Evolutionary conservation across 306 rosid species (phyloP).

Genomic region (Cucurbita moschata): DNA sequence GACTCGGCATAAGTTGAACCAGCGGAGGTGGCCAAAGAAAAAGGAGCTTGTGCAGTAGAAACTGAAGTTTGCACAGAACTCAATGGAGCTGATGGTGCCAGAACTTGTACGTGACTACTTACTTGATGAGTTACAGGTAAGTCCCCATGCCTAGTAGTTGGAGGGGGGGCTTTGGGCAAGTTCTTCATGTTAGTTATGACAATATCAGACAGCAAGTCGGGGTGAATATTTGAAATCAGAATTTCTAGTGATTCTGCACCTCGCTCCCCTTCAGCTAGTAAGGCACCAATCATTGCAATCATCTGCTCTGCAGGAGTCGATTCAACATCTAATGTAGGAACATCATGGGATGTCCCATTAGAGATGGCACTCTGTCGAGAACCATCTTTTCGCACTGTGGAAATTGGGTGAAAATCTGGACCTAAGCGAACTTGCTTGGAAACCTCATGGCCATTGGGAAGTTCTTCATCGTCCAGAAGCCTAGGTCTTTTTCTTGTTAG

Average conservation of each 20-base stretch:
- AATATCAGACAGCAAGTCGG: slow-evolving; percentile 93
- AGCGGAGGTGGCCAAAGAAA: slow-evolving; percentile 28
- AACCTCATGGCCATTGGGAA: slow-evolving; percentile 51
- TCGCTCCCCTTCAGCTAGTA: slow-evolving; percentile 97
- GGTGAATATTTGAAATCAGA: slow-evolving; percentile 82
- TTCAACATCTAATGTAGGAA: slow-evolving; percentile 46
- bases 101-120: slow-evolving; percentile 35
- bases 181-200: slow-evolving; percentile 92
- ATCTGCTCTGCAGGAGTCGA: slow-evolving; percentile 84
- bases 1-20: slow-evolving; percentile 38
- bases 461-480: slow-evolving; percentile 53
- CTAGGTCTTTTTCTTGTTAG: slow-evolving; percentile 43
- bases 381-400: slow-evolving; percentile 45
- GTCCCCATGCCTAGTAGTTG: slow-evolving; percentile 53
- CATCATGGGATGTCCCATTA: slow-evolving; percentile 47
- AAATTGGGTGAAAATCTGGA: slow-evolving; percentile 27
- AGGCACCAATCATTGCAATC: slow-evolving; percentile 92
- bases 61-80: slow-evolving; percentile 47
- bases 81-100: slow-evolving; percentile 30
- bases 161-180: slow-evolving; percentile 68
- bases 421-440: slow-evolving; percentile 55
- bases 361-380: slow-evolving; percentile 33
- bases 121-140: slow-evolving; percentile 34
- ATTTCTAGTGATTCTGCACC: slow-evolving; percentile 94
- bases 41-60: slow-evolving; percentile 31